phyloP scores from a whole-genome alignment of 352 stramenopile genomes.

The Globisporangium mamillatum region DNA sequence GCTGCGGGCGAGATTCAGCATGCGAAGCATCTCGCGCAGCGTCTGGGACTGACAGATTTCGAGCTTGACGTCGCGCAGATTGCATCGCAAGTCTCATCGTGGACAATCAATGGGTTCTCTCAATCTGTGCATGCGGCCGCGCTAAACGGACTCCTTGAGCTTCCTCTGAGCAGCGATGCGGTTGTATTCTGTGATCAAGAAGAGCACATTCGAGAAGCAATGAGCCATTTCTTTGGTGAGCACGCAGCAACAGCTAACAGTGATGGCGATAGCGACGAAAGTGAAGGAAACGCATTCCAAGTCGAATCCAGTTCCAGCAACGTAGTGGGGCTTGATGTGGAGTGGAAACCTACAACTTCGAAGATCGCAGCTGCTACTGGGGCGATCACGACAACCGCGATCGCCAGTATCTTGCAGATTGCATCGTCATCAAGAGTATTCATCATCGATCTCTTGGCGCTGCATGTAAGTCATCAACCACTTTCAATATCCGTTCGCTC shows the following conservation, averaged over 20 bases:
- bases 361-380: conserved; percentile 16
- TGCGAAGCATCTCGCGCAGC: conserved; percentile 32
- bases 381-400: conserved; percentile 24
- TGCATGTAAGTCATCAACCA: conserved; percentile 40
- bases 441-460: conserved; percentile 50
- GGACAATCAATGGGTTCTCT: conserved; percentile 8
- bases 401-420: conserved; percentile 69
- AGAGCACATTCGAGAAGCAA: conserved; percentile 20
- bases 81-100: conserved; percentile 13
- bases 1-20: conserved; percentile 29
- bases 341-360: conserved; percentile 52
- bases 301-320: neutral
- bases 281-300: neutral
- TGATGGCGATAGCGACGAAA: neutral
- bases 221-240: conserved; percentile 25
- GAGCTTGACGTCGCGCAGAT: conserved; percentile 24
- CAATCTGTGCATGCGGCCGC: conserved; percentile 9
- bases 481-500: neutral
- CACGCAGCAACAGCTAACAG: neutral
- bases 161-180: conserved; percentile 18
- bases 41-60: conserved; percentile 41
- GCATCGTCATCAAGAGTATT: conserved; percentile 41
- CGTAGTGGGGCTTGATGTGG: conserved; percentile 59
- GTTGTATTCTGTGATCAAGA: conserved; percentile 51
- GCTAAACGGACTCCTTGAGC: conserved; percentile 22